Base-by-base conservation (phyloP, 2,329 filamentous ascomycete species). In the Trichoderma polysporum region DNA sequence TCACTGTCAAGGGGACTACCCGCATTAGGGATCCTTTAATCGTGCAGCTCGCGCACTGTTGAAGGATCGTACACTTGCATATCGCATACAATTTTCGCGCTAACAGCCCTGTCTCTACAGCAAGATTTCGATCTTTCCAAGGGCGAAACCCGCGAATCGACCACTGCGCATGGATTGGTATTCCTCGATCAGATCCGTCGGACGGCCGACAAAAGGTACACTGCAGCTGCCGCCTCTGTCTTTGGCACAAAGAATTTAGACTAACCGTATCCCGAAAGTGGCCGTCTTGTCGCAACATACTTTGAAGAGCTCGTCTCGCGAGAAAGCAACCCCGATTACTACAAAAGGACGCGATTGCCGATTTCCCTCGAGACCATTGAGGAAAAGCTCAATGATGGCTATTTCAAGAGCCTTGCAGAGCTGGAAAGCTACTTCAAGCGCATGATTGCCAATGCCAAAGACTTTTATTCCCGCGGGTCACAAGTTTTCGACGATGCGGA, bases 361-460 rank as follows among this genome's bases (percentile, higher is more conserved):
- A 88, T 97, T 68, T 92, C 93, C 0, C 82, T 97, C 53, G 85
- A 90, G 71, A 90, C 85, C 2, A 90, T 96, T 68, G 91, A 96
- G 81, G 83, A 83, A 53, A 94, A 92, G 78, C 83, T 97, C 59
- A 84, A 87, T 61, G 83, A 86, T 58, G 82, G 86, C 72, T 85
- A 89, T 70, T 96, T 97, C 75, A 76, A 84, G 15, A 90, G 81
- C 60, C 83, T 97, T 57, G 88, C 91, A 6, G 84, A 90, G 58
- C 81, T 97, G 13, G 93, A 97, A 78, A 90, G 91, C 74, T 94
- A 94, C 76, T 86, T 94, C 75, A 96, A 95, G 81, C 89, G 93
- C 70, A 91, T 97, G 85, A 90, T 97, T 65, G 85, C 88, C 70
- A 97, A 97, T 74, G 92, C 91, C 39, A 97, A 97, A 77, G 89